These are phyloP conservation scores for Neofusicoccum parvum DNA, from an alignment of 2,329 filamentous ascomycete genomes.

Conservation along the genomic window DNA sequence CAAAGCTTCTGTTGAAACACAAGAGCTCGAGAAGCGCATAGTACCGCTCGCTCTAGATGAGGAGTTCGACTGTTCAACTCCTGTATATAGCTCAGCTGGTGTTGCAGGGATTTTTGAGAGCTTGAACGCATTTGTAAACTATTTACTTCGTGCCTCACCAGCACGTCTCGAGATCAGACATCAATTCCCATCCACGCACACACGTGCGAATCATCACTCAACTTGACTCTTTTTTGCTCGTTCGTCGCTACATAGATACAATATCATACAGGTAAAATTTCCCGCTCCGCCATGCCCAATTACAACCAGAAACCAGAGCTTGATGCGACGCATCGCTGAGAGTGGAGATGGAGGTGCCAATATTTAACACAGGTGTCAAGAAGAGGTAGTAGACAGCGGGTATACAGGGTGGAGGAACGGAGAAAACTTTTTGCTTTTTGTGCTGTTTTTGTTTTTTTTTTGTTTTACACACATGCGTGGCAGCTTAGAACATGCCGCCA, in stretches of 20 bases:
- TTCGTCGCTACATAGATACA: slow-evolving; percentile 12
- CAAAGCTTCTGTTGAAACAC: too few species aligned
- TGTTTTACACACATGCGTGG: slow-evolving; percentile 2
- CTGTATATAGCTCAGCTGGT: too few species aligned
- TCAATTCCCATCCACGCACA: background rate
- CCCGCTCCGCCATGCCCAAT: slow-evolving; percentile 39
- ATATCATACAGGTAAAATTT: slow-evolving; percentile 31
- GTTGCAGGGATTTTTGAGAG: too few species aligned
- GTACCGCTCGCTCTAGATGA: too few species aligned
- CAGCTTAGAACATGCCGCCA: slow-evolving; percentile 66
- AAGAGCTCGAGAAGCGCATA: too few species aligned
- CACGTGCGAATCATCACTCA: background rate
- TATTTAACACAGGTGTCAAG: slow-evolving; percentile 36
- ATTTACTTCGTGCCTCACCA: too few species aligned
- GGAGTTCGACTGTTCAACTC: too few species aligned
- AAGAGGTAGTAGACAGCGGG: slow-evolving; percentile 22
- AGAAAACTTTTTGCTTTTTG: background rate
- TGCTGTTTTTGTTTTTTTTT: background rate
- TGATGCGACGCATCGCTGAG: slow-evolving; percentile 28
- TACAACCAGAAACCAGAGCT: slow-evolving; percentile 21
- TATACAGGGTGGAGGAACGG: slow-evolving; percentile 18
- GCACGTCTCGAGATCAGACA: too few species aligned
- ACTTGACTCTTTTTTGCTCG: slow-evolving; percentile 4
- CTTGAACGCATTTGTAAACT: too few species aligned
- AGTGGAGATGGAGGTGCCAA: slow-evolving; percentile 38